Conservation (phyloP, 495 filamentous ascomycete species). For the Coniosporium apollinis region DNA sequence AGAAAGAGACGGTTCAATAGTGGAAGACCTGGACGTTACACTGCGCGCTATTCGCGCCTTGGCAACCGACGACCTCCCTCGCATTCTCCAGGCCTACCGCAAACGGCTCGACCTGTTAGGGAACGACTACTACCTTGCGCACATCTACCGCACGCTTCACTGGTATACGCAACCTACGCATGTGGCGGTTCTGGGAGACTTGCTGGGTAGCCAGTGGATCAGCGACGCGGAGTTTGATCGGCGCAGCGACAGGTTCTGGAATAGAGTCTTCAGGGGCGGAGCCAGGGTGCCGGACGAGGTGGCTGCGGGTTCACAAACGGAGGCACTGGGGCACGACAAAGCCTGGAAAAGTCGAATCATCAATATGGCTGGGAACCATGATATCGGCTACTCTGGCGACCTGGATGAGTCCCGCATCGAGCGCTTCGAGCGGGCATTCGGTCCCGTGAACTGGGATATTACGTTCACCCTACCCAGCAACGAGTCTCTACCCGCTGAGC, state of each 20-base stretch:
- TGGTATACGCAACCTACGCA: slow-evolving; percentile 78
- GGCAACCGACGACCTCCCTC: slow-evolving; percentile 45
- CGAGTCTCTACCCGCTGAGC: background rate
- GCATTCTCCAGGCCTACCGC: slow-evolving; percentile 39
- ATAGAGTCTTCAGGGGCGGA: slow-evolving; percentile 55
- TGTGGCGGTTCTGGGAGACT: slow-evolving; percentile 73
- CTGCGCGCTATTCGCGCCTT: slow-evolving; percentile 22
- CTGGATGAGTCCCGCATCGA: slow-evolving; percentile 50
- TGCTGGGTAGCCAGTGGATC: slow-evolving; percentile 95
- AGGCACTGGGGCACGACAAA: slow-evolving; percentile 34
- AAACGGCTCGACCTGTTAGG: slow-evolving; percentile 80
- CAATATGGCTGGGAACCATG: slow-evolving; percentile 86
- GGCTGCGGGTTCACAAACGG: slow-evolving; percentile 9
- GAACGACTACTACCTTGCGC: slow-evolving; percentile 88
- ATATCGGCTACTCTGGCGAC: slow-evolving; percentile 91
- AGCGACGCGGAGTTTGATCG: slow-evolving; percentile 62
- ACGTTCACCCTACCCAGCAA: slow-evolving; percentile 42
- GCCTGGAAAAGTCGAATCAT: slow-evolving; percentile 63
- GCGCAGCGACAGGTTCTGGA: slow-evolving; percentile 64
- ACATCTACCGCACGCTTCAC: slow-evolving; percentile 72
- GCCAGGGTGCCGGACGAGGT: slow-evolving; percentile 32
- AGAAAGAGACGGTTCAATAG: too few relatives aligned
- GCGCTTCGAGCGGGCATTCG: slow-evolving; percentile 70
- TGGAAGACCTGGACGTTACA: slow-evolving; percentile 16
- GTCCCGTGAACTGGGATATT: slow-evolving; percentile 74